Evolutionary conservation across 805 yeast species (phyloP).

Genomic region (Metschnikowia bowlesiae): DNA sequence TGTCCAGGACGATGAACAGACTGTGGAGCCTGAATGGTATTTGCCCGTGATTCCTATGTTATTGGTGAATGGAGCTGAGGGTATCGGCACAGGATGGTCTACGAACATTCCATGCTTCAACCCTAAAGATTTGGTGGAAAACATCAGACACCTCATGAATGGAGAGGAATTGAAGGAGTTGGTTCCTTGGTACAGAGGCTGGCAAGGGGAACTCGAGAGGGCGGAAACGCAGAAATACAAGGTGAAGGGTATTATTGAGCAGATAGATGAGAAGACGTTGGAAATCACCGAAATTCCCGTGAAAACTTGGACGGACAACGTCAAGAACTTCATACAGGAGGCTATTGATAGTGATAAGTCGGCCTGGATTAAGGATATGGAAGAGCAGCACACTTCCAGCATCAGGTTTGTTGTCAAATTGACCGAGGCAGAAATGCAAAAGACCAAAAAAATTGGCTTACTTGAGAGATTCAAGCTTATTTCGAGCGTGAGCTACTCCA

Average conservation of each 20-base stretch:
- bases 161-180: constrained; percentile 67
- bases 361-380: constrained; percentile 92
- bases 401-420: constrained; percentile 76
- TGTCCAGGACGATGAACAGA: constrained; percentile 86
- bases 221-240: constrained; percentile 64
- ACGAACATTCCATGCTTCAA: constrained; percentile 88
- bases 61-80: constrained; percentile 94
- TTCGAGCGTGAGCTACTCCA: constrained; percentile 63
- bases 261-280: constrained; percentile 70
- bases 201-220: constrained; percentile 80
- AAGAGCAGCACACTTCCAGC: constrained; percentile 84
- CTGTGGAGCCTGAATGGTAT: constrained; percentile 95
- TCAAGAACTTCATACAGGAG: constrained; percentile 76
- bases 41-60: constrained; percentile 91
- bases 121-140: constrained; percentile 75
- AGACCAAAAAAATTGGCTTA: constrained; percentile 68
- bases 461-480: constrained; percentile 79
- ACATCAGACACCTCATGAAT: constrained; percentile 67
- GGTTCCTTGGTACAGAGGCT: constrained; percentile 93
- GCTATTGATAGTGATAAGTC: constrained; percentile 78
- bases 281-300: constrained; percentile 93
- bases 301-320: constrained; percentile 84
- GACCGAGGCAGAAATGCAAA: constrained; percentile 76
- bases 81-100: constrained; percentile 99
- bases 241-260: constrained; percentile 76